Conservation (phyloP, 1,284 basidiomycete species). For the Cryptococcus sp. region DNA sequence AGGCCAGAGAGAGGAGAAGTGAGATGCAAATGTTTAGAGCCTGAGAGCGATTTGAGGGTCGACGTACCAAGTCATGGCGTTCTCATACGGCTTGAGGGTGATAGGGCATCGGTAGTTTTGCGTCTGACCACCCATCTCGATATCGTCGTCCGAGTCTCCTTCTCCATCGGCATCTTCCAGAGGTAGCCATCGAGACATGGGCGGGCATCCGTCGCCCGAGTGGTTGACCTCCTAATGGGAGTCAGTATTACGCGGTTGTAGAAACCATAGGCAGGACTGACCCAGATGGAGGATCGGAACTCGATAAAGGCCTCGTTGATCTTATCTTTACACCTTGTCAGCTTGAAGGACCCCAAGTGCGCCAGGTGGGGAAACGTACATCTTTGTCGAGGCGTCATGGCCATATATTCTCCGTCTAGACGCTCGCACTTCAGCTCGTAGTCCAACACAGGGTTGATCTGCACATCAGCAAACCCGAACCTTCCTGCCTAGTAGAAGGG, state of each 20-base stretch:
- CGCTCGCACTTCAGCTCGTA: slow-evolving; percentile 11
- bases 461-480: too few species aligned
- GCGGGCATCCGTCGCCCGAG: slow-evolving; percentile 61
- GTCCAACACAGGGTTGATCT: slow-evolving; percentile 14
- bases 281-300: slow-evolving; percentile 66
- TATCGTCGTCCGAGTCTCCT: slow-evolving; percentile 65
- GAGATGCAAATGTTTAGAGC: too few species aligned
- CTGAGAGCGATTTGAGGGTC: too few species aligned
- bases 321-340: slow-evolving; percentile 23
- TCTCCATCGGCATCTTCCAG: slow-evolving; percentile 57
- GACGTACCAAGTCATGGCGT: slow-evolving; percentile 47
- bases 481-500: too few species aligned
- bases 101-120: slow-evolving; percentile 77
- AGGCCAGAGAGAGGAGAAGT: too few species aligned
- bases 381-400: slow-evolving; percentile 20
- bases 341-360: not conserved
- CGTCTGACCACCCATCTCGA: slow-evolving; percentile 73
- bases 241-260: not conserved
- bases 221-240: slow-evolving; percentile 57
- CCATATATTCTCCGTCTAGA: slow-evolving; percentile 17
- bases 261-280: slow-evolving; percentile 41
- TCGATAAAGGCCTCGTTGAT: slow-evolving; percentile 57
- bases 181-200: slow-evolving; percentile 62
- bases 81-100: slow-evolving; percentile 56
- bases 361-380: slow-evolving; percentile 16